Base-by-base conservation (phyloP, 1,139 yeast species). In the Magnusiomyces tetraspermus region DNA sequence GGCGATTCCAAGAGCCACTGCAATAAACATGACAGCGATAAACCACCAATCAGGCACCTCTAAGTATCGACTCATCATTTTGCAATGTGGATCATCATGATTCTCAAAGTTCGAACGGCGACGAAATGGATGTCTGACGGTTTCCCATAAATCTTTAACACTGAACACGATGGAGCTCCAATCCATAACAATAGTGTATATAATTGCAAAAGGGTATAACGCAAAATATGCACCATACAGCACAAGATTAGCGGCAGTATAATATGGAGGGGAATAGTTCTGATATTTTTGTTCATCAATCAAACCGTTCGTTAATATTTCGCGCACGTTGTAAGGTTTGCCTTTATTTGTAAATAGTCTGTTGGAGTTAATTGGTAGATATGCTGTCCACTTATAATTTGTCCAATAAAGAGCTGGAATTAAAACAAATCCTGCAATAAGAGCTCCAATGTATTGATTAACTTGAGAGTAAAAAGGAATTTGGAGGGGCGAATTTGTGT, bases 11-110 rank as follows among this genome's bases (percentile, higher is more conserved):
- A 80, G 68, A 40, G 81, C 74, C 10, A 74, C 59, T 1, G 74
- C 57, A 58, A 81, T 77, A 51, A 61, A 60, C 49, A 66, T 55
- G 4, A 78, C 71, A 40, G 75, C 61, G 0, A 62, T 62, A 61
- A 72, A 83, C 84, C 86, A 79, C 86, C 86, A 81, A 56, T 76
- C 80, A 36, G 89, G 89, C 31, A 76, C 80, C 59, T 77, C 80
- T 51, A 70, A 75, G 66, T 82, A 83, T 44, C 69, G 67, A 55
- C 69, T 71, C 85, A 82, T 82, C 55, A 81, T 73, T 59, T 82
- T 74, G 70, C 74, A 75, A 64, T 82, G 88, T 26, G 82, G 79
- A 67, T 83, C 87, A 42, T 77, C 78, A 61, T 70, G 70, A 43
- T 66, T 65, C n/a, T 70, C 56, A 61, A 57, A 58, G 68, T 71